A percentile compares a stretch with the other conserved stretches of the same genome.
Conservation (phyloP, 192 early-diverging fungal genomes). For the Backusella circina region DNA sequence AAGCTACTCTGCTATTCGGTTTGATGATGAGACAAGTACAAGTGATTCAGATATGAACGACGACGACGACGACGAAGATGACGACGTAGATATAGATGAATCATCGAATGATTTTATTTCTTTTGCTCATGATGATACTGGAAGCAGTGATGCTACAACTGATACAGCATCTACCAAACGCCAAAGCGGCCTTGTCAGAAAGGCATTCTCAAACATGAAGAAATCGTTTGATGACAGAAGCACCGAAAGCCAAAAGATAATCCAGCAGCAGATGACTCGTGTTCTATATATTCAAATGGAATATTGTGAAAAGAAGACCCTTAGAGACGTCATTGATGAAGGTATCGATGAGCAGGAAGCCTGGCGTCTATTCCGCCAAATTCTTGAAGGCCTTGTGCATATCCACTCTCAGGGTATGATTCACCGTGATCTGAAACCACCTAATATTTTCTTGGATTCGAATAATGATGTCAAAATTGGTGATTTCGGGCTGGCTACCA, state of each 20-base stretch:
- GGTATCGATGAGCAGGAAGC: constrained; percentile 74
- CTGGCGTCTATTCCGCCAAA: constrained; percentile 84
- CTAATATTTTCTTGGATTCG: constrained; percentile 75
- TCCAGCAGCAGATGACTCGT: constrained; percentile 30
- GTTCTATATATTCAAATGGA: constrained; percentile 98
- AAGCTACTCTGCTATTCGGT: constrained; percentile 31
- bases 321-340: constrained; percentile 78
- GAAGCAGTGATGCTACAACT: constrained; percentile 2
- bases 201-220: constrained; percentile 4
- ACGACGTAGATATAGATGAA: constrained; percentile 5
- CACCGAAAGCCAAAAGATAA: neutral
- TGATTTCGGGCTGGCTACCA: constrained; percentile 75
- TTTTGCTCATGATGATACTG: constrained; percentile 11
- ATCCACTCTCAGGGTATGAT: constrained; percentile 88
- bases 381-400: constrained; percentile 86
- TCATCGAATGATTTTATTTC: constrained; percentile 16
- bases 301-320: constrained; percentile 93
- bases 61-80: constrained; percentile 27
- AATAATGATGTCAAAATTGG: constrained; percentile 61
- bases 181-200: neutral
- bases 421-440: constrained; percentile 88
- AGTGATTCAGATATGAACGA: constrained; percentile 31
- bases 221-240: constrained; percentile 6
- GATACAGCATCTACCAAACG: neutral
- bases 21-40: constrained; percentile 41